A percentile compares a stretch with the other conserved stretches of the same genome.
phyloP scores from a whole-genome alignment of 495 filamentous ascomycete genomes.

The Lasiosphaeriaceae sp. region DNA sequence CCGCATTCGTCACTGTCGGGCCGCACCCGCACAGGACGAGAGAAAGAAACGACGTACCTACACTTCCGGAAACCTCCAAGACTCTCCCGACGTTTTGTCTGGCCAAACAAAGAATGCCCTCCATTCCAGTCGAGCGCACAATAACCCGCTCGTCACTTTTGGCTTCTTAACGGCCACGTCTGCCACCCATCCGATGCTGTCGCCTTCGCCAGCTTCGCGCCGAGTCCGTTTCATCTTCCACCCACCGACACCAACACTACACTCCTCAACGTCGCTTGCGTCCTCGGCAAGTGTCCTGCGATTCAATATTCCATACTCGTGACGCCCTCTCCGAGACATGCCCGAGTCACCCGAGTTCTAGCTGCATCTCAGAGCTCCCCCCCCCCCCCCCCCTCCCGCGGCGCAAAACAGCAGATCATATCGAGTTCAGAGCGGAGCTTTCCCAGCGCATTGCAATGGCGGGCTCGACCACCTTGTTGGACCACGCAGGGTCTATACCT shows the following conservation, averaged over 20 bases:
- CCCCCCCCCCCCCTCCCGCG: no score
- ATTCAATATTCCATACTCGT: no score
- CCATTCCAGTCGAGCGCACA: not conserved
- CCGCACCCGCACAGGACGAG: not conserved
- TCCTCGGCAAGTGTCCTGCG: no score
- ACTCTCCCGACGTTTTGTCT: not conserved
- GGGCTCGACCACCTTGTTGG: slow-evolving; percentile 18
- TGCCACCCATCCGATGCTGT: not conserved
- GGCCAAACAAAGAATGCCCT: not conserved
- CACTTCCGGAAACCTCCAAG: no score
- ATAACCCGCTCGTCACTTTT: not conserved
- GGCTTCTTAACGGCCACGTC: not conserved
- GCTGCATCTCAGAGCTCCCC: no score
- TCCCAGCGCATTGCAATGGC: slow-evolving; percentile 12
- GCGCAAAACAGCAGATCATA: no score
- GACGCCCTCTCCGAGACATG: no score
- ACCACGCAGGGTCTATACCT: slow-evolving; percentile 14
- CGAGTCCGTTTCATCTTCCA: no score
- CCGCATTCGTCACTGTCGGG: slow-evolving; percentile 14
- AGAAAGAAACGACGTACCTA: not conserved
- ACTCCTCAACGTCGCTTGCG: no score
- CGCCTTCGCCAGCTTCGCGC: not conserved
- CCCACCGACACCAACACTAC: no score
- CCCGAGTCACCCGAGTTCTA: no score
- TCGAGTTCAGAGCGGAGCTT: not conserved